These are phyloP conservation scores for Annulohypoxylon stygium DNA, from an alignment of 495 filamentous ascomycete species.

Conservation along the genomic window DNA sequence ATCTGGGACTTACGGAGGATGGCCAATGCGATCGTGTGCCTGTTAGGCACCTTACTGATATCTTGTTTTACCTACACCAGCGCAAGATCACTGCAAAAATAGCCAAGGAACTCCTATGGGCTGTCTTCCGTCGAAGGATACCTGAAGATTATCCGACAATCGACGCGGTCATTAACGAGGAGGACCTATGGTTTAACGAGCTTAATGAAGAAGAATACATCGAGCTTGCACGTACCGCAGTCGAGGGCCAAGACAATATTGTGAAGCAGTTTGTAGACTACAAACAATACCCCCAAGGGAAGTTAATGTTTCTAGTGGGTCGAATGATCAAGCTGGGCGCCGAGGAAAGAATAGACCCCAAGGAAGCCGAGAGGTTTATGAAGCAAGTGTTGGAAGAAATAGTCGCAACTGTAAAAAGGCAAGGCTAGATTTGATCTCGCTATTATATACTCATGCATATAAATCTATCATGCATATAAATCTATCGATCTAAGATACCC, in stretches of 20 bases:
- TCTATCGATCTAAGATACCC: slow-evolving; percentile 24
- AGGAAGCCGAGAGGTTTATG: slow-evolving; percentile 75
- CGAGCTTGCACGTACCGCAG: slow-evolving; percentile 63
- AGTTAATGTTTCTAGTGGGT: slow-evolving; percentile 89
- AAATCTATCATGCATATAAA: slow-evolving; percentile 13
- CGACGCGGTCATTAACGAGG: slow-evolving; percentile 71
- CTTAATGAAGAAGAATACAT: slow-evolving; percentile 71
- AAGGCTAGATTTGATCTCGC: slow-evolving; percentile 14
- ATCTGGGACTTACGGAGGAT: slow-evolving; percentile 55
- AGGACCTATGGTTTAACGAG: slow-evolving; percentile 74
- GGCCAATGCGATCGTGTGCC: slow-evolving; percentile 67
- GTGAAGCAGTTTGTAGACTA: slow-evolving; percentile 77
- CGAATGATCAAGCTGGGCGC: slow-evolving; percentile 86
- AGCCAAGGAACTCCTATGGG: slow-evolving; percentile 79
- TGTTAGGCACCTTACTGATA: slow-evolving; percentile 70
- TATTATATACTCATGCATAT: slow-evolving; percentile 18
- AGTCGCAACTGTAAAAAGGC: slow-evolving; percentile 25
- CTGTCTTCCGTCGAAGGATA: slow-evolving; percentile 62
- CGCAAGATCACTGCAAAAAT: slow-evolving; percentile 79
- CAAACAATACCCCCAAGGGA: slow-evolving; percentile 71
- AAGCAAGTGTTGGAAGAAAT: slow-evolving; percentile 64
- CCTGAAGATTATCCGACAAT: slow-evolving; percentile 64
- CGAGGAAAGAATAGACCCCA: slow-evolving; percentile 82
- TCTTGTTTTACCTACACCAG: slow-evolving; percentile 73
- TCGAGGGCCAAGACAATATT: slow-evolving; percentile 69